phyloP scores from a whole-genome alignment of 2,329 filamentous ascomycete species.

The Neurospora sp. region DNA sequence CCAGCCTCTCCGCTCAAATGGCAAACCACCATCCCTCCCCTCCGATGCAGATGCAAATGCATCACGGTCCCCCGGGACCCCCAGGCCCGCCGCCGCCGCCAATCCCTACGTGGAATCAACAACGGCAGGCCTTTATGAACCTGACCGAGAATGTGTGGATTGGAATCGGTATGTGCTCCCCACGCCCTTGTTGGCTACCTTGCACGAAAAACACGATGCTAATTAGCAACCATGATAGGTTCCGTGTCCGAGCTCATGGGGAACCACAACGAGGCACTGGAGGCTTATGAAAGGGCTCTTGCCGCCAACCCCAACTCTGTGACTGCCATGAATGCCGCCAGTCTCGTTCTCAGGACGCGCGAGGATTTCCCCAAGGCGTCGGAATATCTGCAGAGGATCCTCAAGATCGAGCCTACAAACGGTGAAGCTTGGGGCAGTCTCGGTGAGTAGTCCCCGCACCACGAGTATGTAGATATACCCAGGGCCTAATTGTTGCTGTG shows the following conservation, averaged over 20 bases:
- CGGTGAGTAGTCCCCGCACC: conserved; percentile 39
- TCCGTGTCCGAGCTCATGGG: conserved; percentile 80
- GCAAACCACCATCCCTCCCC: conserved; percentile 74
- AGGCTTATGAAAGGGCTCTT: conserved; percentile 83
- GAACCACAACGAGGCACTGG: conserved; percentile 78
- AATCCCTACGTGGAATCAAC: conserved; percentile 49
- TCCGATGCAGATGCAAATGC: conserved; percentile 62
- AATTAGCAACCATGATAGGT: conserved; percentile 40
- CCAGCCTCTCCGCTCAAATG: conserved; percentile 35
- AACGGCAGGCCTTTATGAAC: conserved; percentile 62
- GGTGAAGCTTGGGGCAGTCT: conserved; percentile 96
- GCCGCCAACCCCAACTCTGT: conserved; percentile 82
- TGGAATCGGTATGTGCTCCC: conserved; percentile 63
- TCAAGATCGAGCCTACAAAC: conserved; percentile 80
- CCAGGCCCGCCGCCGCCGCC: conserved; percentile 42
- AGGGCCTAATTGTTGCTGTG: conserved; percentile 9
- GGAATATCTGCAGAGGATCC: conserved; percentile 81
- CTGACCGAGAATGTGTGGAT: conserved; percentile 86
- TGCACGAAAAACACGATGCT: conserved; percentile 16
- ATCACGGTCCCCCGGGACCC: conserved; percentile 50
- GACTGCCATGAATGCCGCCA: conserved; percentile 87
- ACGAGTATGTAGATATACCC: conserved; percentile 9
- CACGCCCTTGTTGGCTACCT: conserved; percentile 8
- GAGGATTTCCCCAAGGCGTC: conserved; percentile 92
- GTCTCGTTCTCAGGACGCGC: conserved; percentile 78